Conservation (phyloP, 2,329 filamentous ascomycete species). For the Diaporthe caulivora region DNA sequence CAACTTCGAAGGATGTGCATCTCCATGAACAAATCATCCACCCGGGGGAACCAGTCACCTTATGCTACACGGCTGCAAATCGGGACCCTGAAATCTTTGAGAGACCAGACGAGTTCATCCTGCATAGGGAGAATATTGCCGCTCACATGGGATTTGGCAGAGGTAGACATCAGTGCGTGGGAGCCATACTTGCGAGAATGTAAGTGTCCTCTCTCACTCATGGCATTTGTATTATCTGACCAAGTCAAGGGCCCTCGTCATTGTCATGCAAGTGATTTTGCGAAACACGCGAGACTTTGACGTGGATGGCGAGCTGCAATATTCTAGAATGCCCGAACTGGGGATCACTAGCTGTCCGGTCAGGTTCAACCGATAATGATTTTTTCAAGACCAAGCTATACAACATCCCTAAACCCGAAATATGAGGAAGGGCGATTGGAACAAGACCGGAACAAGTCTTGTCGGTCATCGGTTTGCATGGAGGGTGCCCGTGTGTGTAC, state of each 20-base stretch:
- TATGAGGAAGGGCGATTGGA: too few species aligned
- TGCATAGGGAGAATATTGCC: neutral
- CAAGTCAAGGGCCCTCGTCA: neutral
- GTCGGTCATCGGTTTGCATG: too few species aligned
- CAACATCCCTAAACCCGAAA: too few species aligned
- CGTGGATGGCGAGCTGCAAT: neutral
- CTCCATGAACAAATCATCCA: neutral
- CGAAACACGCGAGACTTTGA: neutral
- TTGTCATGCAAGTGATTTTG: neutral
- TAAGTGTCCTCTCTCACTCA: neutral
- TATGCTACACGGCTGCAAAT: neutral
- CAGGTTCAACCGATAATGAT: neutral
- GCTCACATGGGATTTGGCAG: neutral
- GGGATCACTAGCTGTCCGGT: neutral
- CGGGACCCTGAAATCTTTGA: neutral
- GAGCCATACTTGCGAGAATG: neutral
- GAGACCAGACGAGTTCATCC: neutral
- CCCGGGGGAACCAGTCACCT: neutral
- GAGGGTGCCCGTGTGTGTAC: too few species aligned
- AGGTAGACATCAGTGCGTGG: neutral
- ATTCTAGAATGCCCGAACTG: neutral
- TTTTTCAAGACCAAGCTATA: neutral
- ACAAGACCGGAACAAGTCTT: too few species aligned
- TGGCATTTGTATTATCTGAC: neutral
- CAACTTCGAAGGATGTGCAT: neutral